Base-by-base conservation (phyloP, 2,329 filamentous ascomycete genomes). In the Oidium heveae region DNA sequence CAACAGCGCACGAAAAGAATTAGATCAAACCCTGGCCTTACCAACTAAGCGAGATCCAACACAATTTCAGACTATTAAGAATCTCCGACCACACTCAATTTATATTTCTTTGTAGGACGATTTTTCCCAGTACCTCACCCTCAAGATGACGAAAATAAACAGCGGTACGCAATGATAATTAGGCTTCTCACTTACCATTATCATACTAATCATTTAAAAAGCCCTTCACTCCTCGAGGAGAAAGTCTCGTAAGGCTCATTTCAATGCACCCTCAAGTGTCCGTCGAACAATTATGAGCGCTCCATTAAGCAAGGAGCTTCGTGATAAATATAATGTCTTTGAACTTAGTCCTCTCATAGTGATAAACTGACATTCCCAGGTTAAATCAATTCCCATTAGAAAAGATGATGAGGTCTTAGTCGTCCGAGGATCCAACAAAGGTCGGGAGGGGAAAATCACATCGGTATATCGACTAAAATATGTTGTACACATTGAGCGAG, bases 161-260 rank as follows among this genome's bases (percentile, higher is more conserved):
- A 69, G 67, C 66, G 68, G 74, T 77, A 69, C 62, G 74, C 52
- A 33, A 10, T 50, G 12, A 10, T 56, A 56, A 43, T 46, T 41
- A 24, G 37, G 51, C 28, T 22, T 12, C 41, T 44, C 55, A 36
- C 52, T 18, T 28, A 53, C 43, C 54, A 55, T 49, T 56, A 54
- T 51, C 53, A 53, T 60, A 50, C 60, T 56, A 10, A 50, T 55
- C 28, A 43, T 52, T 55, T 20, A 62, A 32, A 51, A 9, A 82
- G 79, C 70, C 66, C 68, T 86, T 68, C 71, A 76, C 72, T 86
- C 85, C 72, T 94, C 87, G 69, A 82, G 89, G 75, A 84, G 89
- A 76, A 98, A 98, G 86, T 91, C 86, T 75, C 86, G 91, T 74
- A 94, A 94, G 79, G 85, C 86, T 70, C 89, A 98, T 80, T 98